Evolutionary conservation across 495 filamentous ascomycete species (phyloP), one percentile per base, ranked within the genome.

Genomic region (Tetracladium marchalianum): DNA sequence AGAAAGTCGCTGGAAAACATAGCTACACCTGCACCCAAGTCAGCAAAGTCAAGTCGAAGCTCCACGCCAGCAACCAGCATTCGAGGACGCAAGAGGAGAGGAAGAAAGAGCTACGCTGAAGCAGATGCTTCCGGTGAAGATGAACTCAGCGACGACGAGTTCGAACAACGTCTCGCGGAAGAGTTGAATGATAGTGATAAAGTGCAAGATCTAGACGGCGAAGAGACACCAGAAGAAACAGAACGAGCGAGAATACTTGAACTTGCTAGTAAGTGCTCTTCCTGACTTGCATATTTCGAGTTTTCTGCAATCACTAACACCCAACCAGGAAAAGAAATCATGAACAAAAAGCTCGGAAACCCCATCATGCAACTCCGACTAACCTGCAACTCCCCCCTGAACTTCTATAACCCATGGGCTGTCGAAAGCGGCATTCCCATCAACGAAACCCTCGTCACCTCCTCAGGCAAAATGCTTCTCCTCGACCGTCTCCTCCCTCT

Each of bases 291-390:
- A 27, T 27, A 27, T 27, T 19, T 13, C n/a, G 0, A 1, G 11
- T 24, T 6, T 38, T 24, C 16, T 45, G 55, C 61, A 44, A 62
- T 57, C 40, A 7, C 1, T 44, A 11, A 46, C 58, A 35, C 1
- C 5, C 10, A 3, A 8, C 9, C 31, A 81, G 77, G 89, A 53
- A 76, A 80, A 46, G 87, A 95, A 61, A 85, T 96, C 24, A 65
- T 76, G n/a, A 75, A 75, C 22, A 98, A 97, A 69, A 96, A 96
- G 60, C 76, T 98, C 19, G 90, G 93, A 50, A 98, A 98, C 56
- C 87, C 90, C 0, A 63, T 97, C 19, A 82, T 96, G 75, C 92
- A 98, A 63, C 80, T 96, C 11, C 85, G 92, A 5, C 77, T 95
- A 1, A 84, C 82, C 37, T 97, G 93, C 66, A 93, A 98, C 63